Conservation (phyloP, 163 green algal species). For the Chlorella variabilis region DNA sequence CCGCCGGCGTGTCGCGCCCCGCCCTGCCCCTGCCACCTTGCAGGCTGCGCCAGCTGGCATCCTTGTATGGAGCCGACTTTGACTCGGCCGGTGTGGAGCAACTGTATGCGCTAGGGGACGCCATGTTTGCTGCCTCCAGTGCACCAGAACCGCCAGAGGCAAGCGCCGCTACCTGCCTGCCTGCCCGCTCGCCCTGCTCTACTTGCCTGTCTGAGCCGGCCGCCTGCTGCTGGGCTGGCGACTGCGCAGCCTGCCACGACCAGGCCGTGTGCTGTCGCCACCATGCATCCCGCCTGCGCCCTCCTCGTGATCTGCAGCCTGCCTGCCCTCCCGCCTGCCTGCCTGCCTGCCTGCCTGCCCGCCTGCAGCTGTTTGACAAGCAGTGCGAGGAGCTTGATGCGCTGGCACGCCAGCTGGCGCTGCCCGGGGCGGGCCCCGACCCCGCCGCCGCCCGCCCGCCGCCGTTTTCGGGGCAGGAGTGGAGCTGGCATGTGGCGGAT, state of each 20-base stretch:
- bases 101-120: background rate
- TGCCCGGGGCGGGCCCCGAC: background rate
- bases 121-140: background rate
- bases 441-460: background rate
- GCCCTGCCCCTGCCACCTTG: background rate
- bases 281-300: too few species aligned
- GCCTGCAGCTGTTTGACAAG: slow-evolving; percentile 9
- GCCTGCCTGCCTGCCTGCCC: background rate
- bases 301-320: too few species aligned
- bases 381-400: slow-evolving; percentile 14
- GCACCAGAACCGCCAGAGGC: background rate
- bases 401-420: background rate
- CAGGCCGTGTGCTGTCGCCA: too few species aligned
- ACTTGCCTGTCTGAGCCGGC: too few species aligned
- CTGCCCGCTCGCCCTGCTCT: background rate
- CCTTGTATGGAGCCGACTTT: background rate
- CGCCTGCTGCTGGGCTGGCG: too few species aligned
- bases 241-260: too few species aligned
- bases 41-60: background rate
- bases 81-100: background rate
- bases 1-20: too few species aligned
- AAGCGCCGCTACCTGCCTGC: background rate
- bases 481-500: background rate
- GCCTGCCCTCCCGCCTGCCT: background rate
- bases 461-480: background rate